phyloP scores from a whole-genome alignment of 202 grass and related monocot genomes.

The Eragrostis tef region DNA sequence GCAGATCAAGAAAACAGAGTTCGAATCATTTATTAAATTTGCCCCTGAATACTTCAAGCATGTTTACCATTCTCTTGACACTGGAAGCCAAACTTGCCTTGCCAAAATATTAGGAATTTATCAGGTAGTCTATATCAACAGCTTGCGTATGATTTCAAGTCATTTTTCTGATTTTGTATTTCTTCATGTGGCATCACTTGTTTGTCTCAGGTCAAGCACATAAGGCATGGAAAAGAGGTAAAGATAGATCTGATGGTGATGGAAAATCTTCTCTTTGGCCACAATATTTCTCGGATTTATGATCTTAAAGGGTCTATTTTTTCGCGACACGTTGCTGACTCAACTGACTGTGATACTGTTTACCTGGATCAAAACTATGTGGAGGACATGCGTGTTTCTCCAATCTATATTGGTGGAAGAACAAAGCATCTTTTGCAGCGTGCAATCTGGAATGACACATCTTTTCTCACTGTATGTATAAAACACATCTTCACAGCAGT shows the following conservation, averaged over 20 bases:
- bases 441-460: slow-evolving; percentile 97
- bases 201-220: slow-evolving; percentile 73
- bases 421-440: slow-evolving; percentile 93
- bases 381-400: slow-evolving; percentile 80
- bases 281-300: slow-evolving; percentile 78
- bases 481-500: slow-evolving; percentile 25
- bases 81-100: slow-evolving; percentile 88
- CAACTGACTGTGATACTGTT: slow-evolving; percentile 62
- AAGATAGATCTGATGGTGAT: slow-evolving; percentile 96
- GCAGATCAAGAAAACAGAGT: slow-evolving; percentile 97
- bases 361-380: slow-evolving; percentile 95
- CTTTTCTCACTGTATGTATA: slow-evolving; percentile 93
- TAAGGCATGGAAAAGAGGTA: slow-evolving; percentile 77
- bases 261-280: slow-evolving; percentile 97
- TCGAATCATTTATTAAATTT: slow-evolving; percentile 92
- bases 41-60: slow-evolving; percentile 89
- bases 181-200: slow-evolving; percentile 39
- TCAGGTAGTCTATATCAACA: slow-evolving; percentile 64
- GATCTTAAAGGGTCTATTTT: slow-evolving; percentile 90
- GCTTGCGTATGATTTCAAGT: slow-evolving; percentile 15
- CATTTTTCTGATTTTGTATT: slow-evolving; percentile 25
- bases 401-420: slow-evolving; percentile 92
- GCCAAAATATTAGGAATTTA: slow-evolving; percentile 97
- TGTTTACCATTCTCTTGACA: slow-evolving; percentile 72
- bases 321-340: slow-evolving; percentile 55